These are phyloP conservation scores for Nicotiana knightiana DNA, from an alignment of 257 asterid species.

Conservation along the genomic window DNA sequence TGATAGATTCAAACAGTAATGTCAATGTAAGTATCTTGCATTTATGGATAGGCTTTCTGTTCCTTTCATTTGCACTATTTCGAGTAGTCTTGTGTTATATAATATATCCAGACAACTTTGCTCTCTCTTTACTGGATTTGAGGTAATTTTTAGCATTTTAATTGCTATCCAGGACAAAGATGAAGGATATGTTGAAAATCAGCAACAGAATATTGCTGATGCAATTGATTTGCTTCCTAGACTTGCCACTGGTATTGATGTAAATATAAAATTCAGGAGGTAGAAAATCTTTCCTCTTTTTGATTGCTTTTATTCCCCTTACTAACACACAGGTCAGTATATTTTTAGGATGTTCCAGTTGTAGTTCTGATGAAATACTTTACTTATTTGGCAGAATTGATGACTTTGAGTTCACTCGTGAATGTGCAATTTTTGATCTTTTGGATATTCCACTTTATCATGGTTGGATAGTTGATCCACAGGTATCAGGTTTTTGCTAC, in stretches of 20 bases:
- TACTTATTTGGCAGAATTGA: constrained; percentile 51
- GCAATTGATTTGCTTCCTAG: constrained; percentile 97
- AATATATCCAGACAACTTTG: constrained; percentile 3
- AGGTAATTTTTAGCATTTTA: constrained; percentile 15
- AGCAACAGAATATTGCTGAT: constrained; percentile 83
- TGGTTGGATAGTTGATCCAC: constrained; percentile 98
- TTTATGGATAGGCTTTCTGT: constrained; percentile 3
- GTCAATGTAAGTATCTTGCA: constrained; percentile 35
- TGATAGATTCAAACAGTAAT: constrained; percentile 70
- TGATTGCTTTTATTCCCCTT: constrained; percentile 3
- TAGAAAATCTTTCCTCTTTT: constrained; percentile 14
- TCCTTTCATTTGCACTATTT: constrained; percentile 2
- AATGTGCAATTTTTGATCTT: constrained; percentile 94
- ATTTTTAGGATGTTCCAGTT: constrained; percentile 3
- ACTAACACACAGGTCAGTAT: not conserved
- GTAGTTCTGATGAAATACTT: constrained; percentile 16
- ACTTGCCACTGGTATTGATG: constrained; percentile 94
- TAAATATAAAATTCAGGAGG: constrained; percentile 83
- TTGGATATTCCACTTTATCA: constrained; percentile 96
- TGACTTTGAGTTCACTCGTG: constrained; percentile 95
- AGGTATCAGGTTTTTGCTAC: constrained; percentile 43
- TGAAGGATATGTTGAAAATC: constrained; percentile 72
- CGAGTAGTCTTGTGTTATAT: not conserved
- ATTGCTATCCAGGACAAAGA: constrained; percentile 59
- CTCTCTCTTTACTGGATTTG: constrained; percentile 22